Conservation (phyloP, 2,329 filamentous ascomycete genomes). For the Cladosporium phlei region DNA sequence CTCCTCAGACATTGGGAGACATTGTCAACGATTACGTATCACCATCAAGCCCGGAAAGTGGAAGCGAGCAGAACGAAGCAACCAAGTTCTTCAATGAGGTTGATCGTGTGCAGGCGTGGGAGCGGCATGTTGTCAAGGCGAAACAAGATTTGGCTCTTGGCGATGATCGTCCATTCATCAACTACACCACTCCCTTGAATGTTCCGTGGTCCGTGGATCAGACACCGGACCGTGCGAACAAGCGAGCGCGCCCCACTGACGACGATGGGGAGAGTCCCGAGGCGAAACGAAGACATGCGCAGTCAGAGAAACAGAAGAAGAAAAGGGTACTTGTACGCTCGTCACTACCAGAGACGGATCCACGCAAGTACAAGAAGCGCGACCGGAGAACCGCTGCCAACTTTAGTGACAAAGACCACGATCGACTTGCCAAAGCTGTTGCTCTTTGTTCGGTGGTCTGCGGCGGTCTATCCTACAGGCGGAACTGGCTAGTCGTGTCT, state of each 20-base stretch:
- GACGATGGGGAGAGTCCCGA: background rate
- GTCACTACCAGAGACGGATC: conserved; percentile 3
- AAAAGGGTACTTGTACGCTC: too few species aligned
- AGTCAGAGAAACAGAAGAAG: background rate
- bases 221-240: background rate
- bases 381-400: conserved; percentile 18
- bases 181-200: conserved; percentile 11
- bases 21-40: conserved; percentile 1
- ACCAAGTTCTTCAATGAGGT: conserved; percentile 16
- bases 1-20: conserved; percentile 6
- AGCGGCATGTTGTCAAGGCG: conserved; percentile 9
- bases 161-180: conserved; percentile 15
- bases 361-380: conserved; percentile 18
- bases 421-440: conserved; percentile 30
- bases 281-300: background rate
- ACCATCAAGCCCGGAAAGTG: background rate
- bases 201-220: background rate
- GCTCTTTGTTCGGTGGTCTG: conserved; percentile 30
- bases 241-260: background rate
- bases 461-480: conserved; percentile 33
- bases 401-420: conserved; percentile 25
- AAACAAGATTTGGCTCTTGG: conserved; percentile 1
- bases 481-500: conserved; percentile 40
- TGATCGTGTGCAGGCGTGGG: conserved; percentile 16
- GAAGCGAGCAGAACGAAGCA: conserved; percentile 1